These are phyloP conservation scores for Tieghemostelium lacteum DNA, from an alignment of 78 protist species.

Conservation along the genomic window DNA sequence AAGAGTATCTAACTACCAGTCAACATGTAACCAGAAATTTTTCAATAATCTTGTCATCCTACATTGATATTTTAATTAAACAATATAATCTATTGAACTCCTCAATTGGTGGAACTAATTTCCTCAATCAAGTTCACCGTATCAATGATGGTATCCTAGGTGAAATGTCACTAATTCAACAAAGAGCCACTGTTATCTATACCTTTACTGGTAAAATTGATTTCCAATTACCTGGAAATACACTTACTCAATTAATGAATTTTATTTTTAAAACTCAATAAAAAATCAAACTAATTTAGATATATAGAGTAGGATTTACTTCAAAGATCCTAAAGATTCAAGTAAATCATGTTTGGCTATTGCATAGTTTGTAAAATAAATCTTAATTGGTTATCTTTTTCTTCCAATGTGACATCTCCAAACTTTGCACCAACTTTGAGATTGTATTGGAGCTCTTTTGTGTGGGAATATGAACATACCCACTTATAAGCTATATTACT, in stretches of 20 bases:
- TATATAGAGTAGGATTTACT: too few species aligned
- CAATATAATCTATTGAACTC: slow-evolving; percentile 20
- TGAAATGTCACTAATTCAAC: slow-evolving; percentile 30
- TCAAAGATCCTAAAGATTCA: too few species aligned
- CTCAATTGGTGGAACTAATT: background rate
- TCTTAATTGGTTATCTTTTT: too few species aligned
- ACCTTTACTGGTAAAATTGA: slow-evolving; percentile 66
- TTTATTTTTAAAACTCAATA: slow-evolving; percentile 10
- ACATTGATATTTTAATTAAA: slow-evolving; percentile 23
- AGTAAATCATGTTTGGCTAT: too few species aligned
- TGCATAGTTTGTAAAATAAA: too few species aligned
- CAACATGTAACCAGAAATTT: slow-evolving; percentile 50
- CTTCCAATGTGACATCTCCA: too few species aligned
- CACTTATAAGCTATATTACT: too few species aligned
- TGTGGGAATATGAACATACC: too few species aligned
- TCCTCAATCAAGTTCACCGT: background rate
- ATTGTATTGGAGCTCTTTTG: too few species aligned
- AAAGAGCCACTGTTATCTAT: slow-evolving; percentile 22
- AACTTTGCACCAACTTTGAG: too few species aligned
- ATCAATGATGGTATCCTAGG: too few species aligned
- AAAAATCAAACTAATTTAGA: background rate
- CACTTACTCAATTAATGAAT: slow-evolving; percentile 40
- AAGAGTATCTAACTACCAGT: slow-evolving; percentile 24
- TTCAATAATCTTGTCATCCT: slow-evolving; percentile 34
- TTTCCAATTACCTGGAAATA: slow-evolving; percentile 70